phyloP scores from a whole-genome alignment of 2,329 filamentous ascomycete species.

The Pyrenochaeta sp. region DNA sequence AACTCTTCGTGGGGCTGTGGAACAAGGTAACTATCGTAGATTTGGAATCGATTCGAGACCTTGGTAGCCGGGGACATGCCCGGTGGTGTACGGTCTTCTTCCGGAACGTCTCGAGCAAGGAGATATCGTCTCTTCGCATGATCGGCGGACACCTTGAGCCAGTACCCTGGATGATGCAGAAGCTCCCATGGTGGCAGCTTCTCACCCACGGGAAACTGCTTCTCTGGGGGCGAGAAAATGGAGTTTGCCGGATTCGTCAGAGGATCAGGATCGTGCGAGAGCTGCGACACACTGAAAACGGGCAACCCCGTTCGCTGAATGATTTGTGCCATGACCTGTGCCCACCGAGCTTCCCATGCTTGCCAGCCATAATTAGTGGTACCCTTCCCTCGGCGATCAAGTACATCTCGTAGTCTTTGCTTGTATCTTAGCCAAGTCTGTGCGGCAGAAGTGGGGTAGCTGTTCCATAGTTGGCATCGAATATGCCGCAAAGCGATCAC shows the following conservation, averaged over 20 bases:
- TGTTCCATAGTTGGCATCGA: slow-evolving; percentile 81
- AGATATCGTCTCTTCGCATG: slow-evolving; percentile 59
- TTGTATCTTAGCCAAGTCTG: slow-evolving; percentile 82
- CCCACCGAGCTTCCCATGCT: slow-evolving; percentile 86
- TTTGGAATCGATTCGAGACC: slow-evolving; percentile 60
- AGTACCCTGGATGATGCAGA: slow-evolving; percentile 69
- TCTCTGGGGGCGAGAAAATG: slow-evolving; percentile 60
- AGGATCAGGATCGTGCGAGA: slow-evolving; percentile 28
- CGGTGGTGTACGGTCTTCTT: slow-evolving; percentile 64
- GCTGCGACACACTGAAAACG: slow-evolving; percentile 45
- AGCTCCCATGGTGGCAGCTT: slow-evolving; percentile 64
- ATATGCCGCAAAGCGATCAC: slow-evolving; percentile 80
- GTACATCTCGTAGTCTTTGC: slow-evolving; percentile 74
- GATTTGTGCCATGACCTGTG: slow-evolving; percentile 66
- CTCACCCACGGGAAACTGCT: slow-evolving; percentile 57
- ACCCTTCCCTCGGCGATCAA: slow-evolving; percentile 84
- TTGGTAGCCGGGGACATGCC: slow-evolving; percentile 63
- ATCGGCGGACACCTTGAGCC: slow-evolving; percentile 62
- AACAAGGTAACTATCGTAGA: slow-evolving; percentile 68
- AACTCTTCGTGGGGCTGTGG: slow-evolving; percentile 65
- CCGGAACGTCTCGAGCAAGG: slow-evolving; percentile 63
- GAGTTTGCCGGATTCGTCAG: slow-evolving; percentile 40
- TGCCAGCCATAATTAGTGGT: slow-evolving; percentile 91
- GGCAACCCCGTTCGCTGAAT: slow-evolving; percentile 62
- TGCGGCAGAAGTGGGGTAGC: slow-evolving; percentile 79